Conservation (phyloP, 768 basidiomycete genomes). For the Tylopilus subfusipes region DNA sequence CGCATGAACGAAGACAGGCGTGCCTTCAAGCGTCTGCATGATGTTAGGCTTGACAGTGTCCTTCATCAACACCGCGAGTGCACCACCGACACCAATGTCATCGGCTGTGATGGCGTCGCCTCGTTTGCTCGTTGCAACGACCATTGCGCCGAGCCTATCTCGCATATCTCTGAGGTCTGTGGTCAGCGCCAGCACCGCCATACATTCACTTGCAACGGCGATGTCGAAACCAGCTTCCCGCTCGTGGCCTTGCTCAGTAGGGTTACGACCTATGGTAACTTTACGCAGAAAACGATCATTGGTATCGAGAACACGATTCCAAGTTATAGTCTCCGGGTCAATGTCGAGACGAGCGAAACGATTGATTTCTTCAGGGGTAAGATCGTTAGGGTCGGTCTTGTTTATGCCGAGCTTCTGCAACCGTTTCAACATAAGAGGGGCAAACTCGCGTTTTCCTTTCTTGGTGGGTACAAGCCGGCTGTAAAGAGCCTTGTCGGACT, state of each 20-base stretch:
- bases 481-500: conserved; percentile 93
- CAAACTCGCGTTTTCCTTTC: conserved; percentile 93
- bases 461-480: conserved; percentile 87
- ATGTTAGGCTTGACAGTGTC: conserved; percentile 99
- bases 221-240: conserved; percentile 95
- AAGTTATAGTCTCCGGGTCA: conserved; percentile 88
- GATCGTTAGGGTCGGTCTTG: conserved; percentile 88
- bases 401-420: conserved; percentile 92
- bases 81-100: conserved; percentile 92
- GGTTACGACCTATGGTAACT: conserved; percentile 86
- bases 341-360: conserved; percentile 91
- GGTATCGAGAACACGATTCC: conserved; percentile 96
- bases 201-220: conserved; percentile 93
- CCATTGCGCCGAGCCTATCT: conserved; percentile 90
- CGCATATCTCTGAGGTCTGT: conserved; percentile 90
- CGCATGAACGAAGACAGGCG: conserved; percentile 97
- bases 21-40: conserved; percentile 98
- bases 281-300: conserved; percentile 97
- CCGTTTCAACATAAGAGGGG: conserved; percentile 94
- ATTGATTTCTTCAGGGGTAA: conserved; percentile 89
- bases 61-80: conserved; percentile 95
- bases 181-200: conserved; percentile 94
- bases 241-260: conserved; percentile 86
- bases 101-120: conserved; percentile 95
- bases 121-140: conserved; percentile 87